Evolutionary conservation across 352 stramenopile genomes (phyloP).

Genomic region (Globisporangium nagaii): DNA sequence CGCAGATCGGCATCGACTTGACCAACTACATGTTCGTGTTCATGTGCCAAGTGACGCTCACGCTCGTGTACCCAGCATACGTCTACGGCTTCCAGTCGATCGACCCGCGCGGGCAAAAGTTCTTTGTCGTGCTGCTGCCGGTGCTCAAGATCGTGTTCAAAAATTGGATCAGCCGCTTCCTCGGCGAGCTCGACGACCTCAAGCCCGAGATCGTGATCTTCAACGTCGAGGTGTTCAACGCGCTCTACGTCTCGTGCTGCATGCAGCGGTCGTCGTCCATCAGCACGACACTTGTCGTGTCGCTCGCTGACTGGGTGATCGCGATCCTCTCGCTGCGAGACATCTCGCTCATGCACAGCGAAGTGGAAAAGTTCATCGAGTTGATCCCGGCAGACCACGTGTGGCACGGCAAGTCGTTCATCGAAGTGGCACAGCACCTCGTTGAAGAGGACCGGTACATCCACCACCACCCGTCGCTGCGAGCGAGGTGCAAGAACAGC

Average conservation of each 20-base stretch:
- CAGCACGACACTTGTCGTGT: conserved; percentile 5
- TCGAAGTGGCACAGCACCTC: not conserved
- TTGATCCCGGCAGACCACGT: not conserved
- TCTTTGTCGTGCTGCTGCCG: conserved; percentile 26
- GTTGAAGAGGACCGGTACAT: not conserved
- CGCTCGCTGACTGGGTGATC: not conserved
- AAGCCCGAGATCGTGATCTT: conserved; percentile 19
- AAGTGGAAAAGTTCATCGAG: not conserved
- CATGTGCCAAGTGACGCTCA: conserved; percentile 24
- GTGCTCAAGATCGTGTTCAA: conserved; percentile 36
- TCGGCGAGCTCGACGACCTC: conserved; percentile 16
- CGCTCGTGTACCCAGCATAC: conserved; percentile 38
- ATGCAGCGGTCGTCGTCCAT: conserved; percentile 16
- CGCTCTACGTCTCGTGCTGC: conserved; percentile 17
- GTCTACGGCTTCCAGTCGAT: conserved; percentile 30
- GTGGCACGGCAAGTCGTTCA: not conserved
- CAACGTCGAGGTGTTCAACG: conserved; percentile 23
- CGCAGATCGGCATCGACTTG: conserved; percentile 12
- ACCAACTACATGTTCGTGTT: conserved; percentile 24
- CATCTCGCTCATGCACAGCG: not conserved
- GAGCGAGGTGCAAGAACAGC: not conserved
- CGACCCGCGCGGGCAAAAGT: conserved; percentile 12
- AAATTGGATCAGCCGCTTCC: conserved; percentile 22
- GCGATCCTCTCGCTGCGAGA: not conserved
- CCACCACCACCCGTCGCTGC: not conserved